Evolutionary conservation across 768 basidiomycete species (phyloP), one percentile per base, ranked within the genome.

Genomic region (Tulasnella calospora): DNA sequence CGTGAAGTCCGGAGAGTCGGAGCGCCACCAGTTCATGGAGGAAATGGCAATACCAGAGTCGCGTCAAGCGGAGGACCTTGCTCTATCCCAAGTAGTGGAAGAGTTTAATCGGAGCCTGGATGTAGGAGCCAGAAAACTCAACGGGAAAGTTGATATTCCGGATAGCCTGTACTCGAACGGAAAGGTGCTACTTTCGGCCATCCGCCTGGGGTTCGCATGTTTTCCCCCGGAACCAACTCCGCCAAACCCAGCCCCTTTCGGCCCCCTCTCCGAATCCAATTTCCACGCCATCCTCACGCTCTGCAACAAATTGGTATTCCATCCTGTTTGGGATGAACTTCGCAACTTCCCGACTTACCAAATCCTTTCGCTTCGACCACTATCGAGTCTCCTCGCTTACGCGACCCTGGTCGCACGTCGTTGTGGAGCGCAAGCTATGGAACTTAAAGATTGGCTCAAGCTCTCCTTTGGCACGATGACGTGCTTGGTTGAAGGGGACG

Each of bases 401-500:
- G 82, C 23, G 92, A 91, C 78, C 88, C 94, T 70, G 85, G 84
- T 3, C 84, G 93, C 85, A 90, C 17, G 91, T 92, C 7, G 87
- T 84, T 30, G 87, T 87, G n/a, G 84, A 88, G 5, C 84, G 87
- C 38, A 87, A 33, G 44, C 47, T 38, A 10, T 67, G 33, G 57
- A 80, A 57, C 74, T 36, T 33, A 41, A 46, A 30, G 79, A 79
- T 27, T 93, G 92, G 92, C 84, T 91, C 51, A 89, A 90, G 0
- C 91, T 92, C 80, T 89, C 90, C 2, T 87, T 91, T 44, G 84
- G 88, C 0, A 87, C 92, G 70, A 81, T 93, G 0, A 80, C 84
- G 19, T 84, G 87, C 44, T 85, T 92, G 33, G 85, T 90, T 17
- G 92, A 92, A 0, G 94, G 95, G 17, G 92, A 96, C 80, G 95